A percentile compares a stretch with the other conserved stretches of the same genome.
Evolutionary conservation across 2,329 filamentous ascomycete genomes (phyloP).

Genomic region (Chaetomium sp.): DNA sequence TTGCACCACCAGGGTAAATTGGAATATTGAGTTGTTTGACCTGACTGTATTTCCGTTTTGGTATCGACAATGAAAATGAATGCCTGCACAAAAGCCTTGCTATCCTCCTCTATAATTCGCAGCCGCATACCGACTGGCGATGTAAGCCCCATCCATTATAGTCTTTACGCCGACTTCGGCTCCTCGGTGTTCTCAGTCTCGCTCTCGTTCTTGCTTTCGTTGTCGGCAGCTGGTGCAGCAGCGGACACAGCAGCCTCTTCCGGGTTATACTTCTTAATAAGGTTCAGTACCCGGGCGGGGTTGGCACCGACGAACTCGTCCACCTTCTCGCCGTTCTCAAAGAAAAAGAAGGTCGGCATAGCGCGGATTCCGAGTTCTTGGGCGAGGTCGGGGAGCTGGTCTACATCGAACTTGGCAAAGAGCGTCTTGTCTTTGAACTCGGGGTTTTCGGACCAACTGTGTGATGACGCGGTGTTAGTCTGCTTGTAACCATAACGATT

Average conservation of each 20-base stretch:
- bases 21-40: too few species aligned
- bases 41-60: too few species aligned
- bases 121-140: background rate
- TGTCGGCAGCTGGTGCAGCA: too few species aligned
- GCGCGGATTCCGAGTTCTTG: conserved; percentile 74
- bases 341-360: conserved; percentile 88
- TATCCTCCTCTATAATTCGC: background rate
- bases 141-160: background rate
- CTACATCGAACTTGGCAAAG: conserved; percentile 91
- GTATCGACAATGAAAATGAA: background rate
- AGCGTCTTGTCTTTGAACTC: conserved; percentile 49
- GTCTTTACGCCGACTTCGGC: background rate
- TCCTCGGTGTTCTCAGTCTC: background rate
- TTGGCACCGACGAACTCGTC: conserved; percentile 75
- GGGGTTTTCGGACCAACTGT: conserved; percentile 52
- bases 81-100: background rate
- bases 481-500: too few species aligned
- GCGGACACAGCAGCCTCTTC: background rate
- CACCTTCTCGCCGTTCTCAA: conserved; percentile 70
- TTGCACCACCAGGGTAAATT: too few species aligned
- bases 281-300: conserved; percentile 55
- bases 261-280: conserved; percentile 28
- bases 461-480: background rate
- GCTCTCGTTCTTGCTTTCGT: background rate
- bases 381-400: conserved; percentile 68